Conservation (phyloP, 2,329 filamentous ascomycete genomes). For the Metarhizium robertsii region DNA sequence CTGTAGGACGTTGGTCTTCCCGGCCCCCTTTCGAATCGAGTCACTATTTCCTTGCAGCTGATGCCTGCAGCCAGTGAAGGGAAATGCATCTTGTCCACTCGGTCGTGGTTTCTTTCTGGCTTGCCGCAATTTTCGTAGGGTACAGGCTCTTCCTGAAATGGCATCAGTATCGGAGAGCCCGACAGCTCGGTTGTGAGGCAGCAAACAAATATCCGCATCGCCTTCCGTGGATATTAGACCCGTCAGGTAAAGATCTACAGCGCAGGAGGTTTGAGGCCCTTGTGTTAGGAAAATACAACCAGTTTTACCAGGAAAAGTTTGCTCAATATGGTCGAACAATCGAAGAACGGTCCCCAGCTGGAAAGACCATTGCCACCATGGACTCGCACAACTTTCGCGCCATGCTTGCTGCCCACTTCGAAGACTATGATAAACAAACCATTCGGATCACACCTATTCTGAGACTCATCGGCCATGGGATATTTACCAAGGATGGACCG, state of each 20-base stretch:
- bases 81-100: background rate
- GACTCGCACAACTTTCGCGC: conserved; percentile 5
- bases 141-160: background rate
- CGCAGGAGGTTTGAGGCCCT: background rate
- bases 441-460: background rate
- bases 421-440: conserved; percentile 3
- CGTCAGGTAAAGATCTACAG: conserved; percentile 3
- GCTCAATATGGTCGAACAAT: conserved; percentile 3
- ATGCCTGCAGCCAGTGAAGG: background rate
- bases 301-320: conserved; percentile 3
- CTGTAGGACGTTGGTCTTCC: no score
- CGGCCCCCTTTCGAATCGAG: no score
- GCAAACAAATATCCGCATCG: conserved; percentile 4
- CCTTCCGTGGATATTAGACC: conserved; percentile 5
- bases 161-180: background rate
- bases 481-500: conserved; percentile 5
- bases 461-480: conserved; percentile 4
- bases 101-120: background rate
- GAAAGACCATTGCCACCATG: conserved; percentile 1
- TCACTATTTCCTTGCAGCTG: background rate
- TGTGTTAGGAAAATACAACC: background rate
- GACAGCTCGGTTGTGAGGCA: conserved; percentile 1
- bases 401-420: conserved; percentile 4
- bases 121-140: background rate
- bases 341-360: background rate